A percentile compares a stretch with the other conserved stretches of the same genome.
Evolutionary conservation across 106 monocot species (phyloP).

Genomic region (Gastrodia elata): DNA sequence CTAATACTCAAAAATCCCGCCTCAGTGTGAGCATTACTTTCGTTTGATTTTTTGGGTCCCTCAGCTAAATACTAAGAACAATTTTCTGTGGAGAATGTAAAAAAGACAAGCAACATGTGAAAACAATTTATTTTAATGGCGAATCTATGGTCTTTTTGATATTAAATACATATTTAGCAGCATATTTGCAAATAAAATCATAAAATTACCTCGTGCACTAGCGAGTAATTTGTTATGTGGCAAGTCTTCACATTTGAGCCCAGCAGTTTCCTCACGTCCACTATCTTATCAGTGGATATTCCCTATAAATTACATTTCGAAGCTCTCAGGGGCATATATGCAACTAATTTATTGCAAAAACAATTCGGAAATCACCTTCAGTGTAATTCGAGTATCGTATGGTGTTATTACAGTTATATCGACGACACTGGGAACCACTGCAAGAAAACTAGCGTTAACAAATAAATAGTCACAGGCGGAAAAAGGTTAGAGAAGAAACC

Average conservation of each 20-base stretch:
- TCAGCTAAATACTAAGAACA: too few species aligned
- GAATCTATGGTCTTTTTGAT: too few species aligned
- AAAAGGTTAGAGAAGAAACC: constrained; percentile 18
- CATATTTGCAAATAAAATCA: background rate
- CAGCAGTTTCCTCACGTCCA: constrained; percentile 78
- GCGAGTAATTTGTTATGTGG: constrained; percentile 79
- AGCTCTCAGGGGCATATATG: background rate
- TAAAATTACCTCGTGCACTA: constrained; percentile 48
- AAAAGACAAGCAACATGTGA: too few species aligned
- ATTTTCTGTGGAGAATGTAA: too few species aligned
- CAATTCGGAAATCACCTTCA: constrained; percentile 48
- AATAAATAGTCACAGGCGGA: background rate
- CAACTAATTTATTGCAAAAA: background rate
- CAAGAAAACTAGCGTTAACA: background rate
- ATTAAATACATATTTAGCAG: background rate
- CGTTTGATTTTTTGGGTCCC: too few species aligned
- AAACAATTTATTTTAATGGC: too few species aligned
- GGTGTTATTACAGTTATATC: constrained; percentile 71
- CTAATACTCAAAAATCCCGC: too few species aligned
- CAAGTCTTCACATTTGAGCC: constrained; percentile 65
- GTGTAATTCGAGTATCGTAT: constrained; percentile 43
- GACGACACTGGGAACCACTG: constrained; percentile 60
- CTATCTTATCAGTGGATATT: constrained; percentile 74
- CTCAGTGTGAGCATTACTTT: too few species aligned
- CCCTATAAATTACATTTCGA: constrained; percentile 33